phyloP scores from a whole-genome alignment of 2,329 filamentous ascomycete genomes.

The Colletotrichum viniferum region DNA sequence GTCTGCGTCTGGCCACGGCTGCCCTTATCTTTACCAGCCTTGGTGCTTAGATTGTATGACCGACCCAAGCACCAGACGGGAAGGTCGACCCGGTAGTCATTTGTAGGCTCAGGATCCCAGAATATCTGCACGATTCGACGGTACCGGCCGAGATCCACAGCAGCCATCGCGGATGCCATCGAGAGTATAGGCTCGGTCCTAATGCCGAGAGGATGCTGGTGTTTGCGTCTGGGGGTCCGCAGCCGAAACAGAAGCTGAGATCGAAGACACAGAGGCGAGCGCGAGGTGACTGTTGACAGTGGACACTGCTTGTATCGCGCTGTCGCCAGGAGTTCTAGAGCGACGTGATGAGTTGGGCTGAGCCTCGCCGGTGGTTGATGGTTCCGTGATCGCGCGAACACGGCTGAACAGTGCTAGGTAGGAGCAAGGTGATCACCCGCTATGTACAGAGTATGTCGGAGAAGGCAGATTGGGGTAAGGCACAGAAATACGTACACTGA shows the following conservation, averaged over 20 bases:
- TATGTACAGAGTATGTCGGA: neutral
- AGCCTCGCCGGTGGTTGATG: neutral
- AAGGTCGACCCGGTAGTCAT: slow-evolving; percentile 69
- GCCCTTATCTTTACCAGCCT: slow-evolving; percentile 20
- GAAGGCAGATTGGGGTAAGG: neutral
- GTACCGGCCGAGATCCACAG: slow-evolving; percentile 74
- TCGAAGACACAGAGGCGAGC: neutral
- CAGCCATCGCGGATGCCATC: slow-evolving; percentile 47
- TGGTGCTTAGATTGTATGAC: slow-evolving; percentile 50
- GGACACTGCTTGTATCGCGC: neutral
- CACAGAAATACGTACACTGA: neutral
- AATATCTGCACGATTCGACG: slow-evolving; percentile 89
- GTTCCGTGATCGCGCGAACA: neutral
- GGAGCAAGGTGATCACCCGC: neutral
- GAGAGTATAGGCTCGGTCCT: neutral
- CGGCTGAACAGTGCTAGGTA: neutral
- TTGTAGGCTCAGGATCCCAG: slow-evolving; percentile 88
- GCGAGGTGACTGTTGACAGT: neutral
- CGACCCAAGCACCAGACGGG: slow-evolving; percentile 84
- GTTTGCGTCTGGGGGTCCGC: neutral
- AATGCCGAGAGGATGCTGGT: neutral
- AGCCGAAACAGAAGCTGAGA: neutral
- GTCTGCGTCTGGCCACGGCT: slow-evolving; percentile 18
- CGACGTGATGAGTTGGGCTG: neutral
- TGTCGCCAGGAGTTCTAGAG: neutral